Conservation (phyloP, 1,139 yeast genomes). For the Geotrichum fermentans region DNA sequence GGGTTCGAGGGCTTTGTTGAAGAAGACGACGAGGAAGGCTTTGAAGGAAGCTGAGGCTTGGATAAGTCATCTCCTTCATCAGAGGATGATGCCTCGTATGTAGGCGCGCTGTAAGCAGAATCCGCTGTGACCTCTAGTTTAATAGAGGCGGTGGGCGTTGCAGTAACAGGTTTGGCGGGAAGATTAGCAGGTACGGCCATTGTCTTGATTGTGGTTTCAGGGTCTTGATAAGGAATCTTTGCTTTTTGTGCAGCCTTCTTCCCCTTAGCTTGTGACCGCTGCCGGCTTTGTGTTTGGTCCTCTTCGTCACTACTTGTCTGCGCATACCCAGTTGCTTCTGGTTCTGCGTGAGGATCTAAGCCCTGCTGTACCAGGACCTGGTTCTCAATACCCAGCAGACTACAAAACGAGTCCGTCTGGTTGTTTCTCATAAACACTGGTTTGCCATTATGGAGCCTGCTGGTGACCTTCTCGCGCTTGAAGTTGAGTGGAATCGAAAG, state of each 20-base stretch:
- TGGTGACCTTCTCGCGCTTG: background rate
- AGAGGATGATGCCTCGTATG: conserved; percentile 1
- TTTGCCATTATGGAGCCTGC: background rate
- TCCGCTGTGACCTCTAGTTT: too few relatives aligned
- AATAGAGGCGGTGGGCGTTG: background rate
- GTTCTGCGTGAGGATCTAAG: background rate
- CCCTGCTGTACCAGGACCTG: conserved; percentile 15
- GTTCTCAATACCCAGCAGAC: conserved; percentile 21
- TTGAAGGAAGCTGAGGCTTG: background rate
- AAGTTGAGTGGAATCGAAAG: conserved; percentile 30
- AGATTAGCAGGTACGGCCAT: background rate
- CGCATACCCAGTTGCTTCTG: background rate
- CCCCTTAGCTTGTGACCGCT: too few relatives aligned
- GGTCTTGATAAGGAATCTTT: too few relatives aligned
- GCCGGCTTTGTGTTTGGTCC: too few relatives aligned
- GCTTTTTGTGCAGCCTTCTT: too few relatives aligned
- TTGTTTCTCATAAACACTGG: conserved; percentile 22
- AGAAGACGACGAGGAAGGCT: too few relatives aligned
- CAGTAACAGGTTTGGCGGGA: background rate
- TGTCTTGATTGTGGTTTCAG: too few relatives aligned
- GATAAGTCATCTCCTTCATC: background rate
- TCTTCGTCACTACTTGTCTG: too few relatives aligned
- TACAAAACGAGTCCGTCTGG: conserved; percentile 30
- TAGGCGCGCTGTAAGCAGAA: background rate
- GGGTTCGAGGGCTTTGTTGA: background rate